Evolutionary conservation across 2,329 filamentous ascomycete genomes (phyloP).

Genomic region (Aspergillus aculeatinus): DNA sequence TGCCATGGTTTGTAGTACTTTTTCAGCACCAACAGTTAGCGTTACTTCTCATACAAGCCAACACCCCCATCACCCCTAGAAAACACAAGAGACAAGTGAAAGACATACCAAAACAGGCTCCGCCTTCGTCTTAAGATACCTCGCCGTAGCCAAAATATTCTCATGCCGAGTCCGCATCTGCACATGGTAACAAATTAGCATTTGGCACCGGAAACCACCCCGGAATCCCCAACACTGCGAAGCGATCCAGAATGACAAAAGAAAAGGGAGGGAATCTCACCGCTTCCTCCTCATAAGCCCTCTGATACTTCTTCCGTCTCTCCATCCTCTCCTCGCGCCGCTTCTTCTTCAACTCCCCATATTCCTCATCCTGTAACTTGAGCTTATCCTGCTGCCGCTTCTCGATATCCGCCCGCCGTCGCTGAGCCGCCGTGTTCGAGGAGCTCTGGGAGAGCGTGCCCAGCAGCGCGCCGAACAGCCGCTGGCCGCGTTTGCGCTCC

Average conservation of each 20-base stretch:
- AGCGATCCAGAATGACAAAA: slow-evolving; percentile 19
- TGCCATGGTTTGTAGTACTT: slow-evolving; percentile 89
- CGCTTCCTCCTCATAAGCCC: slow-evolving; percentile 70
- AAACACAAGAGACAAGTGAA: neutral
- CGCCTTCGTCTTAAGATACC: slow-evolving; percentile 69
- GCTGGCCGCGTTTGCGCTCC: slow-evolving; percentile 79
- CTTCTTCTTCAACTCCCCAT: slow-evolving; percentile 65
- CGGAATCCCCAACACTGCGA: neutral
- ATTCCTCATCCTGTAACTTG: slow-evolving; percentile 73
- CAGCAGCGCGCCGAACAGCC: slow-evolving; percentile 80
- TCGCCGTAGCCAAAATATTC: slow-evolving; percentile 69
- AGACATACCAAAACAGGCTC: slow-evolving; percentile 70
- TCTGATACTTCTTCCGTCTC: slow-evolving; percentile 67
- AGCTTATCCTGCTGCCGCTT: slow-evolving; percentile 75
- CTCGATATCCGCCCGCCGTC: slow-evolving; percentile 76
- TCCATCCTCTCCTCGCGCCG: slow-evolving; percentile 62
- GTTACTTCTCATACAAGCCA: neutral
- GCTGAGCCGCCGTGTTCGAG: slow-evolving; percentile 61
- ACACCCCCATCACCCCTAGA: neutral
- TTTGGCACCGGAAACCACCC: neutral
- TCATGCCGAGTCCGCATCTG: slow-evolving; percentile 74
- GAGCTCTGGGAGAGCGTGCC: slow-evolving; percentile 73
- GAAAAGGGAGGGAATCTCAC: slow-evolving; percentile 50
- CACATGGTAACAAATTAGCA: slow-evolving; percentile 22
- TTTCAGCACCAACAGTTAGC: neutral